phyloP scores from a whole-genome alignment of 495 filamentous ascomycete genomes.

The Cudoniella acicularis region DNA sequence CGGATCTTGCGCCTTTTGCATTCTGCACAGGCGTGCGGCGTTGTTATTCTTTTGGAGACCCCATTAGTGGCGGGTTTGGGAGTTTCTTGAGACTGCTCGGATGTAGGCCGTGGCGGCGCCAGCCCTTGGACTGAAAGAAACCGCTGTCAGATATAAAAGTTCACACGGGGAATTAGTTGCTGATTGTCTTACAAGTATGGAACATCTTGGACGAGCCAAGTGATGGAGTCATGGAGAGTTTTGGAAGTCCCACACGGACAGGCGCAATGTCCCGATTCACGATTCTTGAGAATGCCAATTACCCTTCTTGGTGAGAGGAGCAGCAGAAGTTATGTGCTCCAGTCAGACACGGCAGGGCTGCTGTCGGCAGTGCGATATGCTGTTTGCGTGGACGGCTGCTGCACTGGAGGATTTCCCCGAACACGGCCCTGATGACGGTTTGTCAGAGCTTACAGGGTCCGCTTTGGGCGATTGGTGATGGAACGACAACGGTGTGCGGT shows the following conservation, averaged over 20 bases:
- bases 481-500: background rate
- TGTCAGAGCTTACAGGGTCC: background rate
- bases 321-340: background rate
- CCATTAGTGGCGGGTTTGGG: constrained; percentile 23
- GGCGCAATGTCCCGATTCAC: background rate
- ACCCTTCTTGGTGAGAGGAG: constrained; percentile 1
- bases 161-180: background rate
- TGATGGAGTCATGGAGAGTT: constrained; percentile 24
- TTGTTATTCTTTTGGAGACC: constrained; percentile 46
- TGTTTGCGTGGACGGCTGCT: background rate
- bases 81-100: constrained; percentile 21
- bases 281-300: background rate
- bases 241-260: constrained; percentile 1
- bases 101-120: constrained; percentile 15
- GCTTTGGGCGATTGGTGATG: background rate
- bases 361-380: background rate
- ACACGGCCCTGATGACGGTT: background rate
- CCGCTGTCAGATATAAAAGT: constrained; percentile 5
- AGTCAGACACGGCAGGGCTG: background rate
- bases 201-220: constrained; percentile 24
- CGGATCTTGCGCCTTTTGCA: constrained; percentile 58
- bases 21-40: constrained; percentile 55
- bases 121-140: constrained; percentile 21
- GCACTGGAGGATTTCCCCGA: background rate
- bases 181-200: constrained; percentile 23